These are phyloP conservation scores for Schizophyllum amplum DNA, from an alignment of 1,284 basidiomycete species.

Conservation along the genomic window DNA sequence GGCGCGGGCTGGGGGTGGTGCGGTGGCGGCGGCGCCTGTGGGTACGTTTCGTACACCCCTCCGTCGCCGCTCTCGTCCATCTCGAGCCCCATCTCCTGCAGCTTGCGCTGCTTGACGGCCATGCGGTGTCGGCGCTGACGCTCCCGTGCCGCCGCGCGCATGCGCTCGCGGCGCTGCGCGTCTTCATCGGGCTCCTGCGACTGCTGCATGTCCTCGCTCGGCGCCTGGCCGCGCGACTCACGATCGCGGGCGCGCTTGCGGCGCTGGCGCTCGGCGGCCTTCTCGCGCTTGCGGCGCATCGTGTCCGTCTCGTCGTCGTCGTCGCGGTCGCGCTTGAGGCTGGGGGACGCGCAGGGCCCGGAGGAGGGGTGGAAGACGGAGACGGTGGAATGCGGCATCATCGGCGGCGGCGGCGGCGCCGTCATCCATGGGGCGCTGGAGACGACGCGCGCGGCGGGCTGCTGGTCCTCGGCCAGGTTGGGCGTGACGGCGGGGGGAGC, in stretches of 20 bases:
- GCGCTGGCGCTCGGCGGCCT: conserved; percentile 9
- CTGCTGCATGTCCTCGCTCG: background rate
- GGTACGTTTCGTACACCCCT: background rate
- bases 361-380: background rate
- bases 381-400: background rate
- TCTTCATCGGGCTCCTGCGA: background rate
- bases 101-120: conserved; percentile 17
- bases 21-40: background rate
- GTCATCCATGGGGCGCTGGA: background rate
- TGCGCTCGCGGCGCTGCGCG: conserved; percentile 2
- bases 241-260: conserved; percentile 5
- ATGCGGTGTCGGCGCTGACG: conserved; percentile 2
- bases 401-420: background rate
- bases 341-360: too few relatives aligned
- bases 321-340: conserved; percentile 19
- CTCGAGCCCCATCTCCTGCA: conserved; percentile 46
- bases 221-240: background rate
- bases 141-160: conserved; percentile 5
- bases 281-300: conserved; percentile 8
- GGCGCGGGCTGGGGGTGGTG: background rate
- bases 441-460: background rate
- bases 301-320: conserved; percentile 6
- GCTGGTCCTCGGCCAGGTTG: background rate
- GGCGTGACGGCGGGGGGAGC: background rate
- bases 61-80: conserved; percentile 18